Evolutionary conservation across 257 asterid species (phyloP).

Genomic region (Solanum virginianum): DNA sequence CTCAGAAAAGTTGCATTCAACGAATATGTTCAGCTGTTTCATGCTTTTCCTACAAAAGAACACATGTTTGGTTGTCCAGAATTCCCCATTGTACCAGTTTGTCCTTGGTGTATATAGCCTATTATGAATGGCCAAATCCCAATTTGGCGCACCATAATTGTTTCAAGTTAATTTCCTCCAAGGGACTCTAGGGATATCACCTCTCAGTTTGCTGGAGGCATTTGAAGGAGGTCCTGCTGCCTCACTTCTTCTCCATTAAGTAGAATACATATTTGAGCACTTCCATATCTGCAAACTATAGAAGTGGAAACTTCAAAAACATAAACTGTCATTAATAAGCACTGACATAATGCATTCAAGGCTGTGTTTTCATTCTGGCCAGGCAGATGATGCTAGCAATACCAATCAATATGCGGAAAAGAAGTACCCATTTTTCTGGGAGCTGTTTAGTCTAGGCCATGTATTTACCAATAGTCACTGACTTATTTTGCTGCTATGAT

Average conservation of each 20-base stretch:
- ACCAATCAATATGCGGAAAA: background rate
- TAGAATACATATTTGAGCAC: background rate
- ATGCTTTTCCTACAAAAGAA: too few relatives aligned
- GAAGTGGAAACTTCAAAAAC: background rate
- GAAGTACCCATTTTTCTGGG: background rate
- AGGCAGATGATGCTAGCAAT: background rate
- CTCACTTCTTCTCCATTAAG: background rate
- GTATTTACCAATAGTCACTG: background rate
- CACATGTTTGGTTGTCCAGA: too few relatives aligned
- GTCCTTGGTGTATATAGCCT: too few relatives aligned
- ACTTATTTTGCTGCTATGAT: background rate
- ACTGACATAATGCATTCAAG: background rate
- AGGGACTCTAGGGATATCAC: too few relatives aligned
- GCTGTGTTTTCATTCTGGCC: background rate
- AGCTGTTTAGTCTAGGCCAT: background rate
- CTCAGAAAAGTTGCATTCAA: too few relatives aligned
- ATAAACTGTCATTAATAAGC: background rate
- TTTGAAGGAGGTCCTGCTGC: too few relatives aligned
- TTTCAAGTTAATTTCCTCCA: too few relatives aligned
- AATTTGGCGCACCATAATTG: too few relatives aligned
- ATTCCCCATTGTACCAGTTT: too few relatives aligned
- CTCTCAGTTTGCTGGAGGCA: too few relatives aligned
- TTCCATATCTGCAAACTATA: background rate
- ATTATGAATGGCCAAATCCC: too few relatives aligned
- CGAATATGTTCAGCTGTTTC: too few relatives aligned